A percentile compares a stretch with the other conserved stretches of the same genome.
Conservation (phyloP, 495 filamentous ascomycete species). For the Neurospora sublineolata region DNA sequence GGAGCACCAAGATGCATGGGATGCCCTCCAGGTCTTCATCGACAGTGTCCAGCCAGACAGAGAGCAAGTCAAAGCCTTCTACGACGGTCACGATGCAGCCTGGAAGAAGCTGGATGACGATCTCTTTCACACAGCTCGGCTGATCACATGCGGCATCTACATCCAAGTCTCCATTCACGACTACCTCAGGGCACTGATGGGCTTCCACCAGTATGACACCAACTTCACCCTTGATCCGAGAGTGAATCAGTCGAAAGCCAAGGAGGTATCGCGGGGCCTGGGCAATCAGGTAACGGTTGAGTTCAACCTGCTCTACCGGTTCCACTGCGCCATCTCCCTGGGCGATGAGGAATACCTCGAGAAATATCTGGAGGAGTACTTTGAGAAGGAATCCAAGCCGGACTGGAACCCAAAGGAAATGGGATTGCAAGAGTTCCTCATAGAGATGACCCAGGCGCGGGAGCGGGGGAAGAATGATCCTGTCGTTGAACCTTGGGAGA, state of each 20-base stretch:
- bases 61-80: not conserved
- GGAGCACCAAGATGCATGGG: not conserved
- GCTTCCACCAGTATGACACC: slow-evolving; percentile 62
- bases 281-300: slow-evolving; percentile 73
- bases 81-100: slow-evolving; percentile 2
- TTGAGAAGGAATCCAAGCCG: slow-evolving; percentile 31
- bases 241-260: slow-evolving; percentile 37
- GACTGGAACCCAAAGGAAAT: slow-evolving; percentile 45
- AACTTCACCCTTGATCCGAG: slow-evolving; percentile 72
- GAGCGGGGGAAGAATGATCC: slow-evolving; percentile 39
- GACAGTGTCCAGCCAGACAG: not conserved
- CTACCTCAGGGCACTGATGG: slow-evolving; percentile 71
- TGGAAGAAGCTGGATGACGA: slow-evolving; percentile 58
- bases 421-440: slow-evolving; percentile 44
- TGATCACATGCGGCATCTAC: slow-evolving; percentile 69
- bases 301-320: slow-evolving; percentile 64
- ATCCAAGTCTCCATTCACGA: slow-evolving; percentile 71
- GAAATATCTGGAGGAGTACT: slow-evolving; percentile 42
- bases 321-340: slow-evolving; percentile 56
- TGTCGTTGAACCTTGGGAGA: slow-evolving; percentile 43
- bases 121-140: slow-evolving; percentile 65
- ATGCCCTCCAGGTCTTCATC: not conserved
- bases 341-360: slow-evolving; percentile 53
- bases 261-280: slow-evolving; percentile 53
- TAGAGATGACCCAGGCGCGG: slow-evolving; percentile 43